Evolutionary conservation across 23 red algal species (phyloP).

Genomic region (Gracilariopsis chorda): DNA sequence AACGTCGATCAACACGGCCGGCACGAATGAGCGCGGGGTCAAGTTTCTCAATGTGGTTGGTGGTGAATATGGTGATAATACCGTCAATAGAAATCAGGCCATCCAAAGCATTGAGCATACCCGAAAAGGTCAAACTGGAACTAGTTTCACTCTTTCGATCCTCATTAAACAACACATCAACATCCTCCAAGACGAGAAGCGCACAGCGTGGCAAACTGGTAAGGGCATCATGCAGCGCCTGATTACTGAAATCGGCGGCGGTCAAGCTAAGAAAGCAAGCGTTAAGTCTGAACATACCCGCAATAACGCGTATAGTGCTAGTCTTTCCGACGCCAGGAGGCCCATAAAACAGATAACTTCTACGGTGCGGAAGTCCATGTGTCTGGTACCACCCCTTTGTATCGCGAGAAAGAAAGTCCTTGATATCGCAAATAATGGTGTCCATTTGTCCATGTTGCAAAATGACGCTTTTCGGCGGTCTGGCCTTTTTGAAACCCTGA

Average conservation of each 20-base stretch:
- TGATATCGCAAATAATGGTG: slow-evolving; percentile 48
- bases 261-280: slow-evolving; percentile 73
- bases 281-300: slow-evolving; percentile 58
- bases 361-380: slow-evolving; percentile 63
- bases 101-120: slow-evolving; percentile 78
- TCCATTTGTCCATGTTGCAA: slow-evolving; percentile 61
- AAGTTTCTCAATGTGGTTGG: slow-evolving; percentile 75
- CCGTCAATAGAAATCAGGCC: slow-evolving; percentile 58
- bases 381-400: slow-evolving; percentile 65
- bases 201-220: slow-evolving; percentile 29
- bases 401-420: slow-evolving; percentile 43
- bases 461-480: slow-evolving; percentile 55
- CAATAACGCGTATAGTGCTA: slow-evolving; percentile 54
- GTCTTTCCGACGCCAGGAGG: slow-evolving; percentile 77
- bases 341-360: slow-evolving; percentile 79
- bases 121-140: slow-evolving; percentile 68
- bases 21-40: slow-evolving; percentile 69
- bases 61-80: slow-evolving; percentile 68
- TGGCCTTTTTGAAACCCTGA: slow-evolving; percentile 42
- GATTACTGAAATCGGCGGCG: slow-evolving; percentile 67
- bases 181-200: slow-evolving; percentile 72
- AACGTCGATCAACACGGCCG: slow-evolving; percentile 69
- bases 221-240: slow-evolving; percentile 61
- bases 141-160: slow-evolving; percentile 46
- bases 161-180: slow-evolving; percentile 72